Evolutionary conservation across 2,329 filamentous ascomycete genomes (phyloP), one percentile per base, ranked within the genome.

Genomic region (Pseudocercospora fijiensis): DNA sequence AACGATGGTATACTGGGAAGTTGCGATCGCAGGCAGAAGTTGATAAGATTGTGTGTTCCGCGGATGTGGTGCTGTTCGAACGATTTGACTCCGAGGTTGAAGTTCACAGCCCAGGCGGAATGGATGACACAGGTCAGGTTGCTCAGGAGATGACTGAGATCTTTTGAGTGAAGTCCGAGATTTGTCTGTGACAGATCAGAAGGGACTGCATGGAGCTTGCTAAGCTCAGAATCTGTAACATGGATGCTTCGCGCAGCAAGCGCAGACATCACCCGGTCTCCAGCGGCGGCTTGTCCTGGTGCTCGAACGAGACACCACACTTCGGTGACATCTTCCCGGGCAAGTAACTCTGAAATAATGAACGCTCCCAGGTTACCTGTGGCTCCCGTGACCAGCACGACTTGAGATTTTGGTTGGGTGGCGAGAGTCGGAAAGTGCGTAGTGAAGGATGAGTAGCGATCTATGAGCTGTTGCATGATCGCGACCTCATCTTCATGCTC

Each of bases 331-430:
- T 71, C 64, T 8, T 70, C 60, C 1, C 70, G 70, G 9, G 47
- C 62, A 22, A 75, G 70, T 4, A 79, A 67, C 33, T 78, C 73
- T 1, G 74, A 67, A 1, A 86, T 78, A 1, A 88, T 77, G 67
- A 88, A 86, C 0, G 85, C 80, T 1, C 88, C 88, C 0, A 90
- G 78, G 1, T 86, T 87, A 0, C 88, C 88, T 0, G 88, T 90
- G 0, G 84, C 83, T 1, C 88, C 88, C 0, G 88, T 90, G 3
- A 90, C 66, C 30, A 73, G 49, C 1, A 87, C 74, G 30, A 73
- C 70, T 55, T 68, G 52, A 57, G 70, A 57, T 2, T 61, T 62
- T 10, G 66, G 63, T 45, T 57, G 60, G 24, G 33, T 20, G 16
- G 27, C 27, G 3, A n/a, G 24, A 10, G 58, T 43, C 4, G 71